Evolutionary conservation across 2,329 filamentous ascomycete genomes (phyloP), one percentile per base, ranked within the genome.

Genomic region (Talaromyces sp.): DNA sequence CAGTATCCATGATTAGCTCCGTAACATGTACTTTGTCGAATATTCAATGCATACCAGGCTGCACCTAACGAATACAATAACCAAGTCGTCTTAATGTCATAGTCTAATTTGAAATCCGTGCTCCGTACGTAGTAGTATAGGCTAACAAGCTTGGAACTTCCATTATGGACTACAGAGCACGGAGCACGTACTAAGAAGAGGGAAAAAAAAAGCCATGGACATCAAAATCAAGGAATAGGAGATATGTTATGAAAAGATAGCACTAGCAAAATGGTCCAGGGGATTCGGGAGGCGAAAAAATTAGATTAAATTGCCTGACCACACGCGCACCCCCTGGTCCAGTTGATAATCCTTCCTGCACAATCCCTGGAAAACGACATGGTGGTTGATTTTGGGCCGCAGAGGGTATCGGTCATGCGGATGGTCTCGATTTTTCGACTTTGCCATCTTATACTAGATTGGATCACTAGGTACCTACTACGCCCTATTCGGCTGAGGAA

Each of bases 351-450:
- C 31, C 50, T 35, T 50, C 11, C 31, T 35, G 31, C 50, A 54
- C n/a, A 35, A 35, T 54, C 50, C 50, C 48, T 54, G 50, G 35
- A 35, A 54, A 11, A 37, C n/a, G 57, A 35, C 54, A 62, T 35
- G 33, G 55, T 63, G 44, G 28, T 40, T 63, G 50, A 44, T 35
- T 39, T 54, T 61, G 58, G 58, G 58, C 58, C 62, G 62, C 62
- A 64, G 62, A 55, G 42, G 14, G 39, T 37, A 31, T 55, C 55
- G 62, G 62, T 64, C 62, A 64, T 64, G 62, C 62, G 62, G 62
- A 64, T 64, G 52, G 16, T 44, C 56, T 31, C n/a, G 5, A 46
- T 39, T 42, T 39, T 39, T 48, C 16, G 16, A n/a, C 18, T 14
- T 14, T 46, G 21, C 42, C 44, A n/a, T 25, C n/a, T n/a, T n/a